phyloP scores from a whole-genome alignment of 2,329 filamentous ascomycete species.

The Furcasterigmium sp. region DNA sequence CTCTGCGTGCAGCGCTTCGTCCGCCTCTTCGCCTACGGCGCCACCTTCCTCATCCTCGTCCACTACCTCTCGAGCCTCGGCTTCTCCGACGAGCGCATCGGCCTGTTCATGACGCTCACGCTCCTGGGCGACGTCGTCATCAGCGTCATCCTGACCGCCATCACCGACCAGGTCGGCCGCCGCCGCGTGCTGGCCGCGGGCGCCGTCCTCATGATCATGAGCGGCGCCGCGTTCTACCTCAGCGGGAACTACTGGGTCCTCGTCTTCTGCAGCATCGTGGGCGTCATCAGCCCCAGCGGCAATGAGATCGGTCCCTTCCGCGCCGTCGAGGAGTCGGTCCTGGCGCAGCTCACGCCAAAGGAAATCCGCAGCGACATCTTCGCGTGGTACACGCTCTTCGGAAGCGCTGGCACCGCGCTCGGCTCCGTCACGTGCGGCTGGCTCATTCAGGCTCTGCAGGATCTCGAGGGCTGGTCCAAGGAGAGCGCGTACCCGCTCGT shows the following conservation, averaged over 20 bases:
- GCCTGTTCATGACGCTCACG: constrained; percentile 62
- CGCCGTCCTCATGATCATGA: constrained; percentile 48
- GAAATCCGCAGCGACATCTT: constrained; percentile 49
- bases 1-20: constrained; percentile 55
- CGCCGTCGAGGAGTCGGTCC: constrained; percentile 55
- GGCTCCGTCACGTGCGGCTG: constrained; percentile 57
- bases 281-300: constrained; percentile 55
- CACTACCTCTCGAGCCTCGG: constrained; percentile 46
- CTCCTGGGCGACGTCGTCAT: constrained; percentile 54
- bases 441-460: constrained; percentile 46
- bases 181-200: constrained; percentile 46
- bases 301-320: constrained; percentile 61
- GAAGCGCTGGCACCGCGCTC: constrained; percentile 54
- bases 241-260: constrained; percentile 52
- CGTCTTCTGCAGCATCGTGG: constrained; percentile 52
- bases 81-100: constrained; percentile 46
- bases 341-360: constrained; percentile 48
- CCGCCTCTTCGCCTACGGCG: constrained; percentile 59
- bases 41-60: constrained; percentile 52
- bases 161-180: constrained; percentile 54
- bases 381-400: constrained; percentile 56
- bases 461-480: constrained; percentile 33
- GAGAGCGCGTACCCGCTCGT: constrained; percentile 47
- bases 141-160: constrained; percentile 52
- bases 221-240: constrained; percentile 50